Evolutionary conservation across 2,329 filamentous ascomycete genomes (phyloP), one percentile per base, ranked within the genome.

Genomic region (Colletotrichum lentis): DNA sequence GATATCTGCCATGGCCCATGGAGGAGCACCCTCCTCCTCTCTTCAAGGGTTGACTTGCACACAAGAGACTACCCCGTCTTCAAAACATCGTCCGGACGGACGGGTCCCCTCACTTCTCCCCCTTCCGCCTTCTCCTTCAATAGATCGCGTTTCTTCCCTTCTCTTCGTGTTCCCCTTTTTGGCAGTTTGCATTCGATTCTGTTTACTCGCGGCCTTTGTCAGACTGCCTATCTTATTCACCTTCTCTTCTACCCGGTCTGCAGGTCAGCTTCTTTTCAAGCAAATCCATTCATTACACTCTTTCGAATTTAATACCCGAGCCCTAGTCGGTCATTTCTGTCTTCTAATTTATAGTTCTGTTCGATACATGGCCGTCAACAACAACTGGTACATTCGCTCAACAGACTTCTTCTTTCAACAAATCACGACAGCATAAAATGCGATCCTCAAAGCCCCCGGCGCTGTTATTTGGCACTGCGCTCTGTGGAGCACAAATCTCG

Each of bases 401-500:
- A 54, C 44, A 18, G 12, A 14, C 16, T 39, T 16, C 53, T 18
- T 27, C 20, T 46, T 35, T 49, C 49, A 22, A 69, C 50, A 11
- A 10, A 52, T 18, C 55, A 11, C 12, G 35, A 39, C 5, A 20
- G 22, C 14, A 54, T 37, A 64, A 49, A n/a, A 71, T 71, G 70
- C 52, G 46, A 7, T 59, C 64, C 31, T 49, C 59, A 20, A 67
- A 67, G 44, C 57, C 70, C 11, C n/a, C 69, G 35, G 59, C 31
- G 24, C 27, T 71, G 24, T 47, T 70, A 3, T 37, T 69, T 6
- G 56, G 65, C 44, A 27, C 59, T 12, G 55, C 69, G 12, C 58
- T 70, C 20, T 58, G 54, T 31, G 54, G 68, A 8, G 72, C 72
- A n/a, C 69, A 72, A 37, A 68, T 72, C 18, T 62, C 61, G 47